Base-by-base conservation (phyloP, 805 yeast species). In the Metschnikowia matae region DNA sequence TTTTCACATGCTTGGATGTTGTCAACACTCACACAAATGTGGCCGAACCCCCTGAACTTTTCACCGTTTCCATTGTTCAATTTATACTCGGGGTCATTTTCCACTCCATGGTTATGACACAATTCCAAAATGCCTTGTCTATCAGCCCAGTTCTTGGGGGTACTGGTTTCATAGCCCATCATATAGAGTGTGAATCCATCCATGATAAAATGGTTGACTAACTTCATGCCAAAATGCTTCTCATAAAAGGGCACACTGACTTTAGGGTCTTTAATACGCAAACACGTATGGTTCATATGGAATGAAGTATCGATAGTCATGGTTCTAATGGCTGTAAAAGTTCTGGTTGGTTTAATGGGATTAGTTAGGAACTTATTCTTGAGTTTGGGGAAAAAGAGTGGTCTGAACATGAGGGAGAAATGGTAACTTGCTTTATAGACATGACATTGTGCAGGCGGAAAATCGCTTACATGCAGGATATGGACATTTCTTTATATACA, bases 41-140 rank as follows among this genome's bases (percentile, higher is more conserved):
- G 99, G 20, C 99, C 99, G 63, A 91, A 92, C 0, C 99, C 98
- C 57, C 92, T 80, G 66, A 82, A 74, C 37, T 95, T 92, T 48
- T 85, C 89, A 7, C 77, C 82, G 65, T 94, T 92, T 52, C 99
- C 99, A 63, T 85, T 86, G 70, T 81, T 85, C 44, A 85, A 67
- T 52, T 68, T 74, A 70, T 75, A 89, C 7, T 70, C 65, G 1
- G 74, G 68, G 56, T 82, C 84, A 51, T 66, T 67, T 68, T 86
- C 87, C 43, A 84, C 75, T 10, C 92, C 94, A 70, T 87, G 83
- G 62, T 84, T 80, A 70, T 89, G 95, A 55, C 90, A 81, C 61
- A 92, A 77, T 67, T 90, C 97, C 51, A 92, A 75, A 17, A 92
- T 79, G 48, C 98, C 98, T 46, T 68, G 67, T 52, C 79, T 70